Evolutionary conservation across 2,329 filamentous ascomycete species (phyloP).

Genomic region (Trichophyton equinum): DNA sequence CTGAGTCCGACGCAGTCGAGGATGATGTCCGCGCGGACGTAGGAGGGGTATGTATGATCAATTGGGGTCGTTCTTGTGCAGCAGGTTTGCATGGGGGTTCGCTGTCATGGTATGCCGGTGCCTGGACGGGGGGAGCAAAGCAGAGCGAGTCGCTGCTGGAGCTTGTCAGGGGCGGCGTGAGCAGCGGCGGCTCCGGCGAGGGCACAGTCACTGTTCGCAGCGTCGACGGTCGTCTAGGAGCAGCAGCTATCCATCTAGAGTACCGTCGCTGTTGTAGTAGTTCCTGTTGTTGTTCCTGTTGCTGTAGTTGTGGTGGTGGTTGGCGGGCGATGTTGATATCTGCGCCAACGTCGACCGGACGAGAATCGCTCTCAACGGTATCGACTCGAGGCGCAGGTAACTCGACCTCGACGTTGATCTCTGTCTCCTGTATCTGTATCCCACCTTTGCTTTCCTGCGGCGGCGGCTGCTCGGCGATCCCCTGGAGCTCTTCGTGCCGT

Average conservation of each 20-base stretch:
- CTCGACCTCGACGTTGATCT: too few species aligned
- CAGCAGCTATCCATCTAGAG: slow-evolving; percentile 2
- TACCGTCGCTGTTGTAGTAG: neutral
- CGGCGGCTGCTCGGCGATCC: neutral
- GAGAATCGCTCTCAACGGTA: too few species aligned
- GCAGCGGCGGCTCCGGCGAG: neutral
- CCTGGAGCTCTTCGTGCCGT: neutral
- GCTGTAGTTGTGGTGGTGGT: neutral
- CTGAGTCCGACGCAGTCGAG: neutral
- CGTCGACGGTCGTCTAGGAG: neutral
- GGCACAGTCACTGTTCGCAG: neutral
- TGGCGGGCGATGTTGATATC: too few species aligned
- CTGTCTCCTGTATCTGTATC: too few species aligned
- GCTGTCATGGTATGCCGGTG: neutral
- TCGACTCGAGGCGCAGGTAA: too few species aligned
- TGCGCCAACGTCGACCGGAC: too few species aligned
- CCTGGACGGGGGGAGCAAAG: neutral
- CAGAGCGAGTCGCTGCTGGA: neutral
- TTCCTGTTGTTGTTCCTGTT: neutral
- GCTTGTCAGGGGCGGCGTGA: neutral
- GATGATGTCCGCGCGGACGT: too few species aligned
- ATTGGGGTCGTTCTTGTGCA: neutral
- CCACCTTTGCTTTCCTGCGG: too few species aligned
- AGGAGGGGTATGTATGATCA: neutral
- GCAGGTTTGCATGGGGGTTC: neutral